These are phyloP conservation scores for Candida tammaniensis DNA, from an alignment of 805 yeast genomes.

Conservation along the genomic window DNA sequence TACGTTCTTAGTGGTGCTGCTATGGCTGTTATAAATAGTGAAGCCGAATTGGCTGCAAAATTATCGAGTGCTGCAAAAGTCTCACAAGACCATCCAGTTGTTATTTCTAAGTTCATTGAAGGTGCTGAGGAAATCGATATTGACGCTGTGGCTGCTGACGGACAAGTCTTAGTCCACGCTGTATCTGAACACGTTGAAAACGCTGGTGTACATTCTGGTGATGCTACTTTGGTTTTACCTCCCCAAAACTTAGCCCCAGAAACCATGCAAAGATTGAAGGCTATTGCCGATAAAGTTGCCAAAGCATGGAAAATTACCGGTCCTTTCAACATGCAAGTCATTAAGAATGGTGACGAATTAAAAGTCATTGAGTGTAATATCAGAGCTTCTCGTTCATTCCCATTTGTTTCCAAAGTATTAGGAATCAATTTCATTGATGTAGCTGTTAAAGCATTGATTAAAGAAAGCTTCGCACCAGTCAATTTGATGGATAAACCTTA, in stretches of 20 bases:
- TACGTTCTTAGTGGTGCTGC: constrained; percentile 98
- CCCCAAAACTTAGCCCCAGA: constrained; percentile 84
- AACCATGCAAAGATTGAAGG: constrained; percentile 71
- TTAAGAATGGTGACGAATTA: constrained; percentile 61
- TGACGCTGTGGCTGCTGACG: constrained; percentile 97
- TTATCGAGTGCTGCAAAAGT: constrained; percentile 87
- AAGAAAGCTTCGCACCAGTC: constrained; percentile 67
- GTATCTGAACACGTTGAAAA: constrained; percentile 98
- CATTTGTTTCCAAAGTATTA: constrained; percentile 95
- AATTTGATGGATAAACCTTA: constrained; percentile 77
- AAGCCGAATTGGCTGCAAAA: constrained; percentile 77
- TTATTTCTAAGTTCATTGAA: constrained; percentile 93
- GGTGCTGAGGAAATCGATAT: constrained; percentile 97
- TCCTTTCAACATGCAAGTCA: constrained; percentile 95
- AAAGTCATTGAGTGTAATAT: constrained; percentile 98
- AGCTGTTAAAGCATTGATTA: constrained; percentile 81
- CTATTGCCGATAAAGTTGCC: constrained; percentile 92
- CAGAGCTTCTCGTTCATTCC: constrained; percentile 99
- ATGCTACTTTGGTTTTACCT: constrained; percentile 95
- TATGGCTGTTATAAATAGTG: constrained; percentile 86
- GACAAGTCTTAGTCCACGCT: constrained; percentile 93
- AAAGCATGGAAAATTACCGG: constrained; percentile 94
- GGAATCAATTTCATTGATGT: constrained; percentile 95
- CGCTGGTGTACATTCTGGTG: constrained; percentile 99
- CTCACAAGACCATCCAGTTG: constrained; percentile 96